Conservation (phyloP, 805 yeast species). For the Wickerhamomyces silvicola region DNA sequence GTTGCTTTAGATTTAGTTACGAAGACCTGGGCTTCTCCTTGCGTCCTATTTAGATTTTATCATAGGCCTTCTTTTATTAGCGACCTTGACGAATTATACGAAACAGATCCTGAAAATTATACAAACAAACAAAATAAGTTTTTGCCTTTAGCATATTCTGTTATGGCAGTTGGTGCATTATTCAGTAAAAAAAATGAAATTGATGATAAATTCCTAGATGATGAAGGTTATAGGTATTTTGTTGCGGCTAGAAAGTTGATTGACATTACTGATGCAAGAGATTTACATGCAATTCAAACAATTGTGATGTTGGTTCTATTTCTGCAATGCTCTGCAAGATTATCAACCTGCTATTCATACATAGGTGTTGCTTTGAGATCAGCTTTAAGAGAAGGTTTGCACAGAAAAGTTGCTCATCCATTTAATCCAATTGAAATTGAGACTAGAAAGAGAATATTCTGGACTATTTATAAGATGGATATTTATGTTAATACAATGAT, state of each 20-base stretch:
- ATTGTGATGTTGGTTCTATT: constrained; percentile 81
- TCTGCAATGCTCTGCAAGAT: constrained; percentile 80
- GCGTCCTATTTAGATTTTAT: constrained; percentile 78
- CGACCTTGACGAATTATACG: constrained; percentile 70
- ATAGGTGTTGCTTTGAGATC: constrained; percentile 83
- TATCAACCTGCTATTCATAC: constrained; percentile 83
- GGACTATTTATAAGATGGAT: constrained; percentile 89
- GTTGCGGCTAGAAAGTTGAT: constrained; percentile 73
- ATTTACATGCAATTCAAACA: constrained; percentile 75
- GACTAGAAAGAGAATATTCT: constrained; percentile 76
- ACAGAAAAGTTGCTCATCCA: constrained; percentile 56
- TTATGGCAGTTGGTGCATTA: constrained; percentile 84
- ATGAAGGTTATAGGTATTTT: constrained; percentile 76
- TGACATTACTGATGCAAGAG: constrained; percentile 78
- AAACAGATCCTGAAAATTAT: constrained; percentile 63
- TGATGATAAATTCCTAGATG: constrained; percentile 39
- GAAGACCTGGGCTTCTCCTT: constrained; percentile 79
- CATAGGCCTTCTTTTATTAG: constrained; percentile 76
- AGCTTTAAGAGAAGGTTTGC: constrained; percentile 77
- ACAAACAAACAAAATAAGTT: constrained; percentile 70
- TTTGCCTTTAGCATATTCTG: constrained; percentile 74
- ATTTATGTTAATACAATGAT: constrained; percentile 81
- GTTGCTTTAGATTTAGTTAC: constrained; percentile 65
- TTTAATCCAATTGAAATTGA: constrained; percentile 75
- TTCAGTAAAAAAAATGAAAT: constrained; percentile 45